phyloP scores from a whole-genome alignment of 106 monocot genomes.

The Dactylorhiza incarnata region DNA sequence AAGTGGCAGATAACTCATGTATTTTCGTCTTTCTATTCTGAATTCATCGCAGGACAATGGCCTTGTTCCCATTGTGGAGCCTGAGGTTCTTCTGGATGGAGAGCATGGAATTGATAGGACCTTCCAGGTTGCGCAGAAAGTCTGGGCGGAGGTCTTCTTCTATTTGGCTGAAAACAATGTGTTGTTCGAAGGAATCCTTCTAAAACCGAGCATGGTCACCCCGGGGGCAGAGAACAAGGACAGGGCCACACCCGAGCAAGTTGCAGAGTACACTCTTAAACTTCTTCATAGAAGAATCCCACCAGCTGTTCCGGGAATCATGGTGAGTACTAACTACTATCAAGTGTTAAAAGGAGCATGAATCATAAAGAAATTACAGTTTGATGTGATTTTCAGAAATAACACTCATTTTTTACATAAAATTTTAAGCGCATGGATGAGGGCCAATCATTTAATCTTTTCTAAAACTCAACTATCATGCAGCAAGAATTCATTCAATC shows the following conservation, averaged over 20 bases:
- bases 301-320: slow-evolving; percentile 70
- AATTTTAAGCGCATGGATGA: too few relatives aligned
- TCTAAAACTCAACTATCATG: too few relatives aligned
- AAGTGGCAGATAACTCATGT: background rate
- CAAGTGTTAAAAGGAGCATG: too few relatives aligned
- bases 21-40: slow-evolving; percentile 8
- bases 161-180: slow-evolving; percentile 76
- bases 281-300: slow-evolving; percentile 73
- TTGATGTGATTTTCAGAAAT: too few relatives aligned
- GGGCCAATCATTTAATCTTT: too few relatives aligned
- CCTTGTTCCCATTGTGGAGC: slow-evolving; percentile 71
- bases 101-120: slow-evolving; percentile 73
- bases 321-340: slow-evolving; percentile 20
- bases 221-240: slow-evolving; percentile 73
- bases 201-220: slow-evolving; percentile 86
- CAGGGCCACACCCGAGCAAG: slow-evolving; percentile 49
- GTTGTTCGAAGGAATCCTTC: slow-evolving; percentile 64
- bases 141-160: slow-evolving; percentile 82
- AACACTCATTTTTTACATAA: too few relatives aligned
- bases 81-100: slow-evolving; percentile 72
- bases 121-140: slow-evolving; percentile 60
- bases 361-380: too few relatives aligned
- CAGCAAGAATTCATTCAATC: too few relatives aligned
- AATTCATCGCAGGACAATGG: slow-evolving; percentile 51
- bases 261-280: slow-evolving; percentile 55